Base-by-base conservation (phyloP, 2,329 filamentous ascomycete genomes). In the Xylaria sp. region DNA sequence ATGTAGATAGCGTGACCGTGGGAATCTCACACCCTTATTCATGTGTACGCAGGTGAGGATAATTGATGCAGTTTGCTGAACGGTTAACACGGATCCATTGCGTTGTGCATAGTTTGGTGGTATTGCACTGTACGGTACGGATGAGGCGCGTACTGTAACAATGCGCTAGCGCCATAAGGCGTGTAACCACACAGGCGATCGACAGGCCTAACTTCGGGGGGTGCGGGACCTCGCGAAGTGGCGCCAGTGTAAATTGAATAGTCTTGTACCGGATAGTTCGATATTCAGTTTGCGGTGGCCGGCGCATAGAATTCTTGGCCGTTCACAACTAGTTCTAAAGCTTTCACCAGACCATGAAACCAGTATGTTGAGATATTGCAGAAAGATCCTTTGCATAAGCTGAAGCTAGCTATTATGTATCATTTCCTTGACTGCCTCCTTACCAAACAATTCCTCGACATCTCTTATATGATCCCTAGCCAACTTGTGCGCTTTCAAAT, bases 371-470 rank as follows among this genome's bases (percentile, higher is more conserved):
- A 39, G 18, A 13, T 25, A 41, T 41, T 4, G 3, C n/a, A 28
- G 10, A 56, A 28, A 9, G 6, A 32, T 15, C 1, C 23, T 4
- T 1, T 34, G 39, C 34, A 28, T 4, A 56, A n/a, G 13, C 56
- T 12, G 15, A 25, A 6, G 10, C 30, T 64, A 66, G 20, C 20
- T 28, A 63, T n/a, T n/a, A 15, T 9, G 36, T 34, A 50, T 34
- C 59, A 66, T 65, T 23, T 65, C 69, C 12, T 3, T 18, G 18
- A 36, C 62, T 39, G 67, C 66, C n/a, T 70, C 58, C 30, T 58
- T 23, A n/a, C 71, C 70, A 56, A 76, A 78, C 18, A 78, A 45
- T 43, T 73, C 74, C 46, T 53, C 63, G 4, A 78, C 71, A 56
- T 75, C 59, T 41, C 30, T 64, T 10, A 71, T 36, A 41, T 78